A percentile compares a stretch with the other conserved stretches of the same genome.
These are phyloP conservation scores for Cladosporium sp. DNA, from an alignment of 2,329 filamentous ascomycete species.

Conservation along the genomic window DNA sequence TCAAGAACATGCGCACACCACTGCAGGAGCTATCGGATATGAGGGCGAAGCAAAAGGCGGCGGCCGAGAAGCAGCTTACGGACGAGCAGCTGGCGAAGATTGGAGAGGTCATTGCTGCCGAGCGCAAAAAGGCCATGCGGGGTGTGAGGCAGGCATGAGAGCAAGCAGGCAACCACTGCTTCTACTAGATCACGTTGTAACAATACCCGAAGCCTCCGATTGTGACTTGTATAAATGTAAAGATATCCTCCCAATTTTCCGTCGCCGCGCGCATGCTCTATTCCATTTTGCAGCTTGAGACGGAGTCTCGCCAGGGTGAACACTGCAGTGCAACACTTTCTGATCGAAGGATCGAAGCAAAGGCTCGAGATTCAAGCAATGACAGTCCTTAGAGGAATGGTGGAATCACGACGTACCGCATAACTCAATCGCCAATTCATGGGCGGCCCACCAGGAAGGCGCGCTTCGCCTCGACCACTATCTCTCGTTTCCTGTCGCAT, in stretches of 20 bases:
- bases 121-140: slow-evolving; percentile 18
- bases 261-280: not conserved
- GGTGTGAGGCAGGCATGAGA: not conserved
- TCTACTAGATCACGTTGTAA: not conserved
- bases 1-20: slow-evolving; percentile 48
- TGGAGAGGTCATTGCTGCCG: slow-evolving; percentile 42
- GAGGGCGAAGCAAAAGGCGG: slow-evolving; percentile 67
- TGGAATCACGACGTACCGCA: not conserved
- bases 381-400: not conserved
- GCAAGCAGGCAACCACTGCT: not conserved
- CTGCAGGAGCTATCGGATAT: slow-evolving; percentile 44
- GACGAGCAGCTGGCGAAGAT: slow-evolving; percentile 80
- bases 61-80: slow-evolving; percentile 82
- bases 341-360: no score
- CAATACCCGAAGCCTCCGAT: slow-evolving; percentile 9
- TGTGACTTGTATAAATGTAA: slow-evolving; percentile 17
- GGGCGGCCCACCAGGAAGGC: not conserved
- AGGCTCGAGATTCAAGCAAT: not conserved
- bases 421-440: not conserved
- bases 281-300: not conserved
- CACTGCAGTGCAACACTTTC: not conserved
- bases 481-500: not conserved
- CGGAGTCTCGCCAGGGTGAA: no score
- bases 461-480: not conserved
- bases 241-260: not conserved